A percentile compares a stretch with the other conserved stretches of the same genome.
Conservation (phyloP, 2,329 filamentous ascomycete species). For the Alternaria dauci region DNA sequence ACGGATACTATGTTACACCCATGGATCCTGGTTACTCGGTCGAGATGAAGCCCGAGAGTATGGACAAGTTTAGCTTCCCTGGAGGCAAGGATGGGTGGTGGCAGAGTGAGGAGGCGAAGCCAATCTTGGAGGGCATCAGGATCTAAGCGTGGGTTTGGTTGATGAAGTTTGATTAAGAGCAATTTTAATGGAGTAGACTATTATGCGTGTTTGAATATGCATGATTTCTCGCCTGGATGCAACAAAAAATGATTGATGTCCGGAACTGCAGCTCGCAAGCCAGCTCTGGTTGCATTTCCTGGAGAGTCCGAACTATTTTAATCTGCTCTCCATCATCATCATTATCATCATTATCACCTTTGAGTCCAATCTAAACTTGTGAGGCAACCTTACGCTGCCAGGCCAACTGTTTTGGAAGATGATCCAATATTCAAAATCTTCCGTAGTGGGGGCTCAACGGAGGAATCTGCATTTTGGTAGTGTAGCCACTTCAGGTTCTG, state of each 20-base stretch:
- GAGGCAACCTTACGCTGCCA: neutral
- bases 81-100: slow-evolving; percentile 85
- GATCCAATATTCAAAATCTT: neutral
- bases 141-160: slow-evolving; percentile 38
- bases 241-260: neutral
- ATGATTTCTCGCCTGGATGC: neutral
- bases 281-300: neutral
- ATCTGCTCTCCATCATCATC: rapidly evolving
- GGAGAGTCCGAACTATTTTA: no score
- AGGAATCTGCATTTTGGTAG: neutral
- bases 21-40: slow-evolving; percentile 86
- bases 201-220: neutral
- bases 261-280: neutral
- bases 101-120: slow-evolving; percentile 79
- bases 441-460: neutral
- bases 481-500: neutral
- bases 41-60: slow-evolving; percentile 89
- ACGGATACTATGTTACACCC: slow-evolving; percentile 89
- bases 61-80: slow-evolving; percentile 80
- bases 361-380: neutral
- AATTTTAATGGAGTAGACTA: neutral
- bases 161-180: neutral
- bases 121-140: slow-evolving; percentile 69
- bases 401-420: neutral
- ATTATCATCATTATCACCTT: neutral